Conservation (phyloP, 352 stramenopile species). For the Thraustochytrium striatum region DNA sequence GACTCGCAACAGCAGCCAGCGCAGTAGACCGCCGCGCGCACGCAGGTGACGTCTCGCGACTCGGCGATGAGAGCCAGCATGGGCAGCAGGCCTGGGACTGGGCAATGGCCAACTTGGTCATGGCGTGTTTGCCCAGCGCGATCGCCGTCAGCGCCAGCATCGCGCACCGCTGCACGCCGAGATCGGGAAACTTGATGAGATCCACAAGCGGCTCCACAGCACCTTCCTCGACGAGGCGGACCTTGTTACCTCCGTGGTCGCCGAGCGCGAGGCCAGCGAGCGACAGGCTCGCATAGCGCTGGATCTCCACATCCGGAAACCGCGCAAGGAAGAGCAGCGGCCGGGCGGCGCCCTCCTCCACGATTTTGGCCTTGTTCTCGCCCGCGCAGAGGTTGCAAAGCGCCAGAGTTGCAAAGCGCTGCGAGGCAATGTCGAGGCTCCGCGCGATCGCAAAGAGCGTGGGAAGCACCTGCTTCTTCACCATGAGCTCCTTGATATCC, state of each 20-base stretch:
- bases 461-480: conserved; percentile 71
- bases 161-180: conserved; percentile 83
- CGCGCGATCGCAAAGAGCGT: conserved; percentile 87
- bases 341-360: conserved; percentile 83
- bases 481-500: conserved; percentile 72
- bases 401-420: conserved; percentile 87
- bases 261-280: conserved; percentile 84
- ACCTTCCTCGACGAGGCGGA: conserved; percentile 82
- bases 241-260: conserved; percentile 83
- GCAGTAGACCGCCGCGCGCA: conserved; percentile 81
- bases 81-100: conserved; percentile 77
- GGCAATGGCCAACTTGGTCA: conserved; percentile 81
- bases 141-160: conserved; percentile 84
- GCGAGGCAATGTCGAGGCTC: conserved; percentile 81
- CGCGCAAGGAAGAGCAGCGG: conserved; percentile 85
- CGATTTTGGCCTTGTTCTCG: conserved; percentile 77
- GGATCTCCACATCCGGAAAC: conserved; percentile 90
- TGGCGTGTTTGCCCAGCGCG: conserved; percentile 70
- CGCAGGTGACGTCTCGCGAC: conserved; percentile 74
- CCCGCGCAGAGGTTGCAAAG: conserved; percentile 84
- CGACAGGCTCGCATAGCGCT: conserved; percentile 84
- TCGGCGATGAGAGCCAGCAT: conserved; percentile 77
- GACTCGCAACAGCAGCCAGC: conserved; percentile 85
- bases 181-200: conserved; percentile 84
- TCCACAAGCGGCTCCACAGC: conserved; percentile 84